Evolutionary conservation across 2,329 filamentous ascomycete species (phyloP).

Genomic region (Amesomyces nigricolor): DNA sequence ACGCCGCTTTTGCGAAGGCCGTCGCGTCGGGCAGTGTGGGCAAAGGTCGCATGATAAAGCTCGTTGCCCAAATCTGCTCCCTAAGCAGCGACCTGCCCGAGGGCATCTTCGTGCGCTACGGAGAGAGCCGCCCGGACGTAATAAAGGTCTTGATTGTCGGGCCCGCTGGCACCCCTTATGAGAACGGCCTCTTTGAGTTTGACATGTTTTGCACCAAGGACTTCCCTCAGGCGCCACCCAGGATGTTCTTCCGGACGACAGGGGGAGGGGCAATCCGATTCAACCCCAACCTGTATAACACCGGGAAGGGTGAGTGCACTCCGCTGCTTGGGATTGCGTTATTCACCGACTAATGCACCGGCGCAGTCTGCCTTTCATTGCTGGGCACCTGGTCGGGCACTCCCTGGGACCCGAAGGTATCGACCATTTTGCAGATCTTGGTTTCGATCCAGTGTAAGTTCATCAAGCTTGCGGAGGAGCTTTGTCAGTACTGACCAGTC

Average conservation of each 20-base stretch:
- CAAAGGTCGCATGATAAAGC: conserved; percentile 41
- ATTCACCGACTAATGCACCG: background rate
- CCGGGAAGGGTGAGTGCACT: conserved; percentile 40
- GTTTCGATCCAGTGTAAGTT: conserved; percentile 46
- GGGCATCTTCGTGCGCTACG: conserved; percentile 46
- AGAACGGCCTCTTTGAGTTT: conserved; percentile 50
- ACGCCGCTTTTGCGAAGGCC: conserved; percentile 9
- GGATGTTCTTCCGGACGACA: conserved; percentile 41
- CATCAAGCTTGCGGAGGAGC: too few relatives aligned
- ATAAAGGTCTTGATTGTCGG: conserved; percentile 48
- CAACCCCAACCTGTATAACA: conserved; percentile 48
- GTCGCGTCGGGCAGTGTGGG: conserved; percentile 14
- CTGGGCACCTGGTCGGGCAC: conserved; percentile 45
- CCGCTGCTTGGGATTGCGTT: background rate
- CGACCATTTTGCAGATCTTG: conserved; percentile 47
- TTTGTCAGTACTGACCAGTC: background rate
- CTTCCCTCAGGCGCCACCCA: conserved; percentile 41
- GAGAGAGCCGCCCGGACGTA: conserved; percentile 41
- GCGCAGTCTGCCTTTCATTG: conserved; percentile 44
- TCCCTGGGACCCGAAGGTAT: conserved; percentile 40
- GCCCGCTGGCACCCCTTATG: conserved; percentile 46
- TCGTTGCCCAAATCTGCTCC: conserved; percentile 42
- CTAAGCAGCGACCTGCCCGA: conserved; percentile 43
- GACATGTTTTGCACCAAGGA: conserved; percentile 40
- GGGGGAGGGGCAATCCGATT: conserved; percentile 36